Conservation (phyloP, 1,284 basidiomycete genomes). For the Microbotryum silenes-acaulis region DNA sequence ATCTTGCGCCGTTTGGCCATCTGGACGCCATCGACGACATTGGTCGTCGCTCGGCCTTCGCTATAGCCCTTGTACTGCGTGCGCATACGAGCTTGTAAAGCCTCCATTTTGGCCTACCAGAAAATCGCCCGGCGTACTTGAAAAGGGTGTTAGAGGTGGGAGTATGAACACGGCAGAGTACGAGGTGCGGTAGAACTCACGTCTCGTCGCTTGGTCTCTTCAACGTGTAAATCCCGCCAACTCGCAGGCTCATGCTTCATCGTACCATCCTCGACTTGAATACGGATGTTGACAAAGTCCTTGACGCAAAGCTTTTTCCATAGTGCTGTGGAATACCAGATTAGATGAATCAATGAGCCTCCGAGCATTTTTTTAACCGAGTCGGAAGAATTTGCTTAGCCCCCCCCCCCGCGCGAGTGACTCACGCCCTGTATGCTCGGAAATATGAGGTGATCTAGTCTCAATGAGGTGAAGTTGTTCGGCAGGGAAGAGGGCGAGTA, state of each 20-base stretch:
- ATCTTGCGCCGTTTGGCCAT: constrained; percentile 14
- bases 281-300: constrained; percentile 23
- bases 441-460: constrained; percentile 16
- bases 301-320: constrained; percentile 21
- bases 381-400: too few relatives aligned
- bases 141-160: background rate
- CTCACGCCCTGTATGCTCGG: constrained; percentile 5
- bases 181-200: background rate
- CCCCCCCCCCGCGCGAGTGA: too few relatives aligned
- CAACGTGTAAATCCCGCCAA: constrained; percentile 14
- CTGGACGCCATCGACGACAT: constrained; percentile 12
- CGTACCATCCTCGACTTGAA: constrained; percentile 23
- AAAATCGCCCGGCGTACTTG: background rate
- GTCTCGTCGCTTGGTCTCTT: constrained; percentile 18
- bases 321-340: background rate
- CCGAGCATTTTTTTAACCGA: too few relatives aligned
- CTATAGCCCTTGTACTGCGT: constrained; percentile 9
- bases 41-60: constrained; percentile 6
- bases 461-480: constrained; percentile 17
- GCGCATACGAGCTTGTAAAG: constrained; percentile 9
- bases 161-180: too few relatives aligned
- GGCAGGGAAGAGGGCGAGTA: constrained; percentile 9
- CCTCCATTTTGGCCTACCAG: constrained; percentile 16
- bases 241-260: constrained; percentile 3
- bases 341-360: background rate